Evolutionary conservation across 2,329 filamentous ascomycete genomes (phyloP).

Genomic region (Plectosphaerella plurivora): DNA sequence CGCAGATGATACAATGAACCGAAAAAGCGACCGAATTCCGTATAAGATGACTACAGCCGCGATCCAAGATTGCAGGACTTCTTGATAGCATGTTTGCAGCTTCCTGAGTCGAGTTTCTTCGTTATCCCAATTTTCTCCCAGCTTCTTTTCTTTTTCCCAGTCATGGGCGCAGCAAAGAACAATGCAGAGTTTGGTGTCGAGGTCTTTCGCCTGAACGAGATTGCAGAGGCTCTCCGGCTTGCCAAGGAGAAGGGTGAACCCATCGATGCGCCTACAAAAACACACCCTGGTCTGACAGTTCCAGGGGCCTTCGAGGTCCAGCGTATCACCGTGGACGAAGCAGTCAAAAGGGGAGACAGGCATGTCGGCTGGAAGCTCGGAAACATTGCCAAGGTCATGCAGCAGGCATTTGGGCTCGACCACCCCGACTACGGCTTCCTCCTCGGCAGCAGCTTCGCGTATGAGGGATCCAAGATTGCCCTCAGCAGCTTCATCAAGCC

Average conservation of each 20-base stretch:
- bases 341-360: conserved; percentile 16
- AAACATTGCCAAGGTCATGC: conserved; percentile 24
- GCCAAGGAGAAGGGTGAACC: conserved; percentile 14
- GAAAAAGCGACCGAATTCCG: no score
- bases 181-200: neutral
- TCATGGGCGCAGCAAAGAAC: neutral
- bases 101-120: no score
- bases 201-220: neutral
- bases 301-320: conserved; percentile 16
- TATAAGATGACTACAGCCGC: no score
- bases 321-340: conserved; percentile 14
- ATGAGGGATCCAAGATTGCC: conserved; percentile 16
- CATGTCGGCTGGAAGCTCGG: conserved; percentile 21
- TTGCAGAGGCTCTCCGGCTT: conserved; percentile 11
- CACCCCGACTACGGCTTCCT: conserved; percentile 22
- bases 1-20: no score
- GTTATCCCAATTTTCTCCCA: no score
- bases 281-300: conserved; percentile 14
- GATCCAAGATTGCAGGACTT: no score
- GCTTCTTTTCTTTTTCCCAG: no score
- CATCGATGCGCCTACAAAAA: conserved; percentile 15
- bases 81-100: no score
- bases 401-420: conserved; percentile 20
- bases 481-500: conserved; percentile 18
- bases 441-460: conserved; percentile 16